Conservation (phyloP, 2,329 filamentous ascomycete genomes). For the Dryadomyces sulphureus region DNA sequence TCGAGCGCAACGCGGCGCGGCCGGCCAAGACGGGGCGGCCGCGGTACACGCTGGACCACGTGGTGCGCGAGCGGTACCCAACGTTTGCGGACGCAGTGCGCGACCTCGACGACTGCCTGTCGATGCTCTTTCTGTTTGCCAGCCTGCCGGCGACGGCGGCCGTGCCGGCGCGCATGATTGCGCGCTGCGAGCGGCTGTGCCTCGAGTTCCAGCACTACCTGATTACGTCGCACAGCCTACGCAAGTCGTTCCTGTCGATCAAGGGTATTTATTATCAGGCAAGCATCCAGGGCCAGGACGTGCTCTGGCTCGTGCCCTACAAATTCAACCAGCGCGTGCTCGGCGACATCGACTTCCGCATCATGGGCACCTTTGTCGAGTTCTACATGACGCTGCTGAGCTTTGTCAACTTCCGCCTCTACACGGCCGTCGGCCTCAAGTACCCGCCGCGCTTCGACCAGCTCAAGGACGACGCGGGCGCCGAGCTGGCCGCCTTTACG, state of each 20-base stretch:
- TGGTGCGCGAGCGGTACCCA: slow-evolving; percentile 95
- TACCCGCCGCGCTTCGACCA: slow-evolving; percentile 92
- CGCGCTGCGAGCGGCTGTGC: slow-evolving; percentile 80
- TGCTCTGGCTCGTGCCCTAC: slow-evolving; percentile 94
- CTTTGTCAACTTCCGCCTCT: slow-evolving; percentile 92
- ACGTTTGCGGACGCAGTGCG: slow-evolving; percentile 89
- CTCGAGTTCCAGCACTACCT: slow-evolving; percentile 98
- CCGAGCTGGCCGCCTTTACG: slow-evolving; percentile 80
- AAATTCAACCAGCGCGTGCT: slow-evolving; percentile 93
- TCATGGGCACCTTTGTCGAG: slow-evolving; percentile 98
- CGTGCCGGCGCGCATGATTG: slow-evolving; percentile 90
- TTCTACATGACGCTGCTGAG: slow-evolving; percentile 95
- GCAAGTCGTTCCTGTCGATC: slow-evolving; percentile 94
- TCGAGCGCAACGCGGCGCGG: slow-evolving; percentile 74
- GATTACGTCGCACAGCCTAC: slow-evolving; percentile 77
- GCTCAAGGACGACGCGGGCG: slow-evolving; percentile 74
- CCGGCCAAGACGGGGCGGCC: slow-evolving; percentile 86
- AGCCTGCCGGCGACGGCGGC: slow-evolving; percentile 82
- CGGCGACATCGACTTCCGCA: slow-evolving; percentile 91
- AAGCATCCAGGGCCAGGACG: slow-evolving; percentile 90
- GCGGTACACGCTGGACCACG: slow-evolving; percentile 83
- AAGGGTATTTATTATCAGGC: slow-evolving; percentile 99
- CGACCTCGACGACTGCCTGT: slow-evolving; percentile 91
- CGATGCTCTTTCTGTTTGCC: slow-evolving; percentile 94
- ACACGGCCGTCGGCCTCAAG: slow-evolving; percentile 78